Evolutionary conservation across 176 grass and related monocot genomes (phyloP), one percentile per base, ranked within the genome.

Genomic region (Eragrostis curvula): DNA sequence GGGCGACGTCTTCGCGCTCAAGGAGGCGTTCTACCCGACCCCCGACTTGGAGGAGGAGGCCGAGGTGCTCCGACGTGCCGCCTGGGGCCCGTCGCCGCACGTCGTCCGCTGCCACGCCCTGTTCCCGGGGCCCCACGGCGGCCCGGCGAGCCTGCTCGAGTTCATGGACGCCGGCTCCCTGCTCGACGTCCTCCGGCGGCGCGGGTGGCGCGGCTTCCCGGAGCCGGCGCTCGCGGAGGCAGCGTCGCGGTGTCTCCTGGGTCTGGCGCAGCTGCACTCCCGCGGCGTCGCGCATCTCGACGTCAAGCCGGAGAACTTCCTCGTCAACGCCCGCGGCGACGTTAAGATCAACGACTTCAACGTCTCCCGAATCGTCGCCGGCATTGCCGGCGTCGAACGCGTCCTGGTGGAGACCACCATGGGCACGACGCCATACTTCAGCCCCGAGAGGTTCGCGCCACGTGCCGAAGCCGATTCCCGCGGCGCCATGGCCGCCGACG

Each of bases 371-470:
- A 48, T 81, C 53, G 15, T 89, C 24, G 18, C 41, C 59, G 55
- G 27, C 27, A 2, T 0, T 1, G 20, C 0, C 8, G 48, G 23
- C 73, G 40, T 66, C 39, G 21, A 82, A 20, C 42, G 32, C 18
- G 40, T 28, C 40, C 45, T 20, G 7, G 83, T 84, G 6, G 0
- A 30, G 2, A 6, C 80, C 70, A 20, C 40, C 71, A 56, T 28
- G 55, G 74, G 83, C 15, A 71, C 74, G 0, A 13, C 17, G 0
- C 23, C 5, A 1, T 86, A 79, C 75, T 78, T 82, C 72, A 86
- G 83, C 49, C 83, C 88, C 24, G 88, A 90, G 72, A 39, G 88
- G 56, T 89, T 89, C 78, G 83, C 30, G 44, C 83, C 39, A 12
- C 20, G 39, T 8, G 53, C 77, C 13, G 44, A 45, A 25, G 72